Conservation (phyloP, 1,284 basidiomycete genomes). For the Stereum hirsutum region DNA sequence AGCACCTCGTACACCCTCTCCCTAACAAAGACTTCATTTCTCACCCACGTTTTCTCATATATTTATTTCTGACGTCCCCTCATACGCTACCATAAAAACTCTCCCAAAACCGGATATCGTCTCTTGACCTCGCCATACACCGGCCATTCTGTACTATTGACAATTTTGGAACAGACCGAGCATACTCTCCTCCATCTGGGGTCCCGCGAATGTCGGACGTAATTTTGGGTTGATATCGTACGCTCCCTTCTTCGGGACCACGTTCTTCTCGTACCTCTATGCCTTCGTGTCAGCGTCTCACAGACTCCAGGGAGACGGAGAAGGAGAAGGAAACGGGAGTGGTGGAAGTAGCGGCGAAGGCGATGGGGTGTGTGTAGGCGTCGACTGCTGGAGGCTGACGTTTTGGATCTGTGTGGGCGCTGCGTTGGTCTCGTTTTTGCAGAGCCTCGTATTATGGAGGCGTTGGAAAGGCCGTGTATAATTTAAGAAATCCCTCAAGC, state of each 20-base stretch:
- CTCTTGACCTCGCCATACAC: no score
- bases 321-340: no score
- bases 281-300: constrained; percentile 52
- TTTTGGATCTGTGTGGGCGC: constrained; percentile 42
- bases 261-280: constrained; percentile 67
- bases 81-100: no score
- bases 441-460: constrained; percentile 45
- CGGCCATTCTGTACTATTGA: neutral
- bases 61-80: no score
- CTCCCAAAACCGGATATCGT: neutral
- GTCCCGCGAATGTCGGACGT: constrained; percentile 53
- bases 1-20: no score
- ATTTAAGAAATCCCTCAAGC: no score
- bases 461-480: constrained; percentile 51
- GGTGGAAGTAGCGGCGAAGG: no score
- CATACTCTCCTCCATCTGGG: constrained; percentile 63
- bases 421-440: constrained; percentile 32
- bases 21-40: no score
- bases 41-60: no score
- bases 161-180: constrained; percentile 42
- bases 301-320: no score
- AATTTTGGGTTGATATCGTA: constrained; percentile 71
- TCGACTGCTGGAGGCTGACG: constrained; percentile 54
- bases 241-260: constrained; percentile 64
- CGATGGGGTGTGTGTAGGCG: constrained; percentile 43